Percentiles rank a stretch among this genome's conserved stretches.
Evolutionary conservation across 139 green algal species (phyloP).

Genomic region (Picochlorum sp.): DNA sequence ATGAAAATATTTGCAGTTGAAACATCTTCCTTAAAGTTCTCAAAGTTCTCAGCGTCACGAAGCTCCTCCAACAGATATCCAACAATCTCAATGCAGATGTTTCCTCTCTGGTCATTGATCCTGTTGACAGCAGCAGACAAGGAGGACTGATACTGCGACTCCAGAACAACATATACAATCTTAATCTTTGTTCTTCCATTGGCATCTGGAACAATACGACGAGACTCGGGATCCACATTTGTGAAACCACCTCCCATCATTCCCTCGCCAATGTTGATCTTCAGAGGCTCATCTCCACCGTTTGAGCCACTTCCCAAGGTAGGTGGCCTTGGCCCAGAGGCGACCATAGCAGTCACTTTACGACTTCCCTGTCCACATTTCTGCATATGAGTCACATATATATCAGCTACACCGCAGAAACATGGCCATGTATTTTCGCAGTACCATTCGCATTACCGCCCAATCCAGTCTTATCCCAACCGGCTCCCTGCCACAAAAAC

Average conservation of each 20-base stretch:
- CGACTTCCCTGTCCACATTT: not conserved
- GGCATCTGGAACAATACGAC: slow-evolving; percentile 63
- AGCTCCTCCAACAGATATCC: slow-evolving; percentile 99
- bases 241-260: slow-evolving; percentile 82
- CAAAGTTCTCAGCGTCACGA: slow-evolving; percentile 78
- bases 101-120: slow-evolving; percentile 79
- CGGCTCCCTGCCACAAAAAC: too few species aligned
- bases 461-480: too few species aligned
- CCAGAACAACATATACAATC: slow-evolving; percentile 96
- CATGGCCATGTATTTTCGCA: too few species aligned
- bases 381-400: not conserved
- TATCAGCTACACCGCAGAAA: too few species aligned
- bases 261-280: slow-evolving; percentile 33
- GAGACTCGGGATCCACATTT: slow-evolving; percentile 78
- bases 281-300: slow-evolving; percentile 22
- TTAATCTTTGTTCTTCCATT: slow-evolving; percentile 66
- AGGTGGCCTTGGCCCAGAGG: slow-evolving; percentile 1
- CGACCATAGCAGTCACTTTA: slow-evolving; percentile 40
- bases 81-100: slow-evolving; percentile 89
- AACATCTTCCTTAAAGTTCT: slow-evolving; percentile 83
- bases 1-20: slow-evolving; percentile 96
- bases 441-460: too few species aligned
- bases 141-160: slow-evolving; percentile 96
- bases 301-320: not conserved
- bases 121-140: slow-evolving; percentile 71